Base-by-base conservation (phyloP, 164 flowering plant genomes). In the Liquidambar formosana region DNA sequence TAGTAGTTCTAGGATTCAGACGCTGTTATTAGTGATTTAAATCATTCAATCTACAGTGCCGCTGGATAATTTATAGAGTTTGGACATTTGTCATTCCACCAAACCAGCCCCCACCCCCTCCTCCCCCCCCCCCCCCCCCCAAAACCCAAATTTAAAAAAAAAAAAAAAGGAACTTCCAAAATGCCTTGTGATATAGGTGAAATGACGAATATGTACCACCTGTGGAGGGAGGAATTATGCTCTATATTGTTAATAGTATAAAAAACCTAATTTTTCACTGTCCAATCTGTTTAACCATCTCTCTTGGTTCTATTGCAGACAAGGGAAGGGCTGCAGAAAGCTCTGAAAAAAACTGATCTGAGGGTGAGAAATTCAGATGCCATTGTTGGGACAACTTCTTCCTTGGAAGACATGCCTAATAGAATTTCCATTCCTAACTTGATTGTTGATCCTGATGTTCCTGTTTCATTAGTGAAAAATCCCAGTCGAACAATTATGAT, bases 401-500 rank as follows among this genome's bases (percentile, higher is more conserved):
- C 69, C 46, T n/a, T 26, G 41, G 70, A 68, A 25, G 66, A 45
- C 51, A 64, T 38, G 21, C 43, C 54, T 28, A 46, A 57, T 21
- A 70, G 23, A 65, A 64, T 71, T 5, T 12, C 38, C 41, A 19
- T 72, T 69, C 82, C 81, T 21, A 26, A 69, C 57, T 54, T 75
- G 71, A 60, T 82, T 67, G 83, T 72, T 53, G 77, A 73, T 69
- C 73, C 71, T 62, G 74, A 79, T 54, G 71, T 74, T 65, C 85
- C 85, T 11, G 49, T 66, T 48, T 73, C 76, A 58, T 60, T 81
- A 16, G 64, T 84, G 58, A 77, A 74, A 73, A 71, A 82, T 70
- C 85, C 85, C 5, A 67, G 69, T 45, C 63, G 79, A 44, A 79
- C 84, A 45, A 78, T 82, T 33, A 71, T 61, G 78, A 71, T 82